Evolutionary conservation across 2,329 filamentous ascomycete genomes (phyloP), one percentile per base, ranked within the genome.

Genomic region (Trichoderma afroharzianum): DNA sequence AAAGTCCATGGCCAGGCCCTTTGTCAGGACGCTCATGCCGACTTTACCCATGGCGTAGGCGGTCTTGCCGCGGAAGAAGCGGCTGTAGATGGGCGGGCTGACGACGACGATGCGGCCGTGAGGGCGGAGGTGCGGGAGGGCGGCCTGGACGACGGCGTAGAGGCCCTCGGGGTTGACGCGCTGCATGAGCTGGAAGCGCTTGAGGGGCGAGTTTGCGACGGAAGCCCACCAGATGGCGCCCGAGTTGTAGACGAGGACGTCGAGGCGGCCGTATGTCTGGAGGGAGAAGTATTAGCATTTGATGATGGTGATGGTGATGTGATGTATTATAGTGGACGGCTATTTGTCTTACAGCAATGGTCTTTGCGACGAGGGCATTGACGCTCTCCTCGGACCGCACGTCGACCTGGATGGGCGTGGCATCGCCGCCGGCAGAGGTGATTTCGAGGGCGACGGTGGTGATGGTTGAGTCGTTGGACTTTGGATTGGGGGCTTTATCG

Each of bases 221-320:
- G 91, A 87, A 0, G 91, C 88, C 93, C 93, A 95, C 91, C 91
- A 96, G 75, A 97, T 94, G 3, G 93, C 93, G 53, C 93, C 93
- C 0, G 91, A 90, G 79, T 96, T 97, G 84, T 97, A 97, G 63
- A 96, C 80, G 3, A 97, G 81, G 0, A 92, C 91, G 78, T 96
- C 93, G 4, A 97, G 83, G 26, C 87, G 87, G 57, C 86, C 85
- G 76, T 92, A 91, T 5, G 80, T 83, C 76, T 88, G 74, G 6
- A 7, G 8, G 2, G 28, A 57, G 26, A 32, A 30, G 50, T 2
- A 7, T 55, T 15, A 53, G 50, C 50, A 55, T 55, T 14, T 24
- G 26, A 61, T 57, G 14, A 26, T 6, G 3, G n/a, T 30, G 63
- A 28, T 70, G 72, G 66, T 30, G 59, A 68, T 47, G 3, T n/a